phyloP scores from a whole-genome alignment of 257 asterid species.

The Solanum sparsipilum region DNA sequence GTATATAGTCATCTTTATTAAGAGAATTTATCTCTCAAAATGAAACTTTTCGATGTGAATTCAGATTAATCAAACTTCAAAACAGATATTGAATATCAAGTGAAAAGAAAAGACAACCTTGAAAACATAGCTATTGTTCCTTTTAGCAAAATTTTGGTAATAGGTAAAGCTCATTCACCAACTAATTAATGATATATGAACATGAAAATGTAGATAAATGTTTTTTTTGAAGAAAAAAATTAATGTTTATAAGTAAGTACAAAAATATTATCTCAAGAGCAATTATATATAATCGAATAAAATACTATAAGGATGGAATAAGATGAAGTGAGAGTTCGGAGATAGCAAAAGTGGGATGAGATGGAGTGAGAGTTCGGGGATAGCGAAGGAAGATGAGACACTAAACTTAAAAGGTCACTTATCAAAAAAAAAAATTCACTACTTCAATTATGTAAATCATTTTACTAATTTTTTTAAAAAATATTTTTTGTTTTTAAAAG shows the following conservation, averaged over 20 bases:
- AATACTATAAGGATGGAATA: neutral
- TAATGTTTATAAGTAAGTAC: rapidly evolving
- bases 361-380: neutral
- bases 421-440: neutral
- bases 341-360: neutral
- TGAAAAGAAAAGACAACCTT: neutral
- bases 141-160: neutral
- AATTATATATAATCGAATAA: neutral
- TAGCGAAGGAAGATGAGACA: neutral
- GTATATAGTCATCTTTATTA: neutral
- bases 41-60: rapidly evolving
- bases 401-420: neutral
- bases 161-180: neutral
- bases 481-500: neutral
- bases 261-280: neutral
- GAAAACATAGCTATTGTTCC: neutral
- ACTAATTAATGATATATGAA: neutral
- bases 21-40: neutral
- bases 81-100: neutral
- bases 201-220: too few species aligned
- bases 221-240: neutral
- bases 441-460: neutral
- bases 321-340: neutral
- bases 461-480: neutral
- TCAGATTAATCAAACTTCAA: rapidly evolving